phyloP scores from a whole-genome alignment of 495 filamentous ascomycete species.

The Parathielavia appendiculata region DNA sequence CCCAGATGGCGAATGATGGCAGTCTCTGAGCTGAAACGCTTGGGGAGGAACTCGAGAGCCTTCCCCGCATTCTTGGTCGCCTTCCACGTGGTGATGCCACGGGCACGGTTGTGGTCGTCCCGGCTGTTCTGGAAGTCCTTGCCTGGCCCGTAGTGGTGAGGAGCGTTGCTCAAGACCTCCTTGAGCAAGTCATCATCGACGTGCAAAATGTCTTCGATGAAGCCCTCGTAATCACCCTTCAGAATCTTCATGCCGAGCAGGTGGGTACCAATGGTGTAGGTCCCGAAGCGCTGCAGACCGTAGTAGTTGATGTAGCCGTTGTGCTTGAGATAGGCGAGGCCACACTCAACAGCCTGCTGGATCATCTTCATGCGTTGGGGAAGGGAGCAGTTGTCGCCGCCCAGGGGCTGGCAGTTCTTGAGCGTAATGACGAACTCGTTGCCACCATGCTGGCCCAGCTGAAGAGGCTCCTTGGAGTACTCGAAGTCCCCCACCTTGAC shows the following conservation, averaged over 20 bases:
- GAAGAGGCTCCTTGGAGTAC: slow-evolving; percentile 62
- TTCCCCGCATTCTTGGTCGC: slow-evolving; percentile 48
- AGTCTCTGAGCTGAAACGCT: slow-evolving; percentile 73
- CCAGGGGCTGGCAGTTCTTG: slow-evolving; percentile 67
- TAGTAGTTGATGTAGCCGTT: slow-evolving; percentile 95
- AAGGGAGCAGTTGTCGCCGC: slow-evolving; percentile 39
- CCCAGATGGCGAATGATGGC: slow-evolving; percentile 69
- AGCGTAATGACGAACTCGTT: slow-evolving; percentile 92
- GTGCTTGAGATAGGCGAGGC: slow-evolving; percentile 51
- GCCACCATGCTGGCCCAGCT: slow-evolving; percentile 75
- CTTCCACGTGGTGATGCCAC: slow-evolving; percentile 66
- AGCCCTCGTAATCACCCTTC: slow-evolving; percentile 69
- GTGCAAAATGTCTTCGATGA: slow-evolving; percentile 64
- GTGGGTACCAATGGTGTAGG: slow-evolving; percentile 75
- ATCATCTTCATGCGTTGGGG: slow-evolving; percentile 35
- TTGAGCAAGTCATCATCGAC: slow-evolving; percentile 39
- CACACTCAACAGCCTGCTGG: slow-evolving; percentile 35
- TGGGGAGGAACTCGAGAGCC: slow-evolving; percentile 65
- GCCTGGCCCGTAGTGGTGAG: neutral
- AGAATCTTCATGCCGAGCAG: slow-evolving; percentile 77
- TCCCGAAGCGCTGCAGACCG: slow-evolving; percentile 89
- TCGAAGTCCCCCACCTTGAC: slow-evolving; percentile 73
- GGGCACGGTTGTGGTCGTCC: slow-evolving; percentile 73
- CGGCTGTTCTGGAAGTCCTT: slow-evolving; percentile 24
- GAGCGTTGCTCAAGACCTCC: slow-evolving; percentile 19